Evolutionary conservation across 352 stramenopile genomes (phyloP).

Genomic region (Globisporangium acanthophoron): DNA sequence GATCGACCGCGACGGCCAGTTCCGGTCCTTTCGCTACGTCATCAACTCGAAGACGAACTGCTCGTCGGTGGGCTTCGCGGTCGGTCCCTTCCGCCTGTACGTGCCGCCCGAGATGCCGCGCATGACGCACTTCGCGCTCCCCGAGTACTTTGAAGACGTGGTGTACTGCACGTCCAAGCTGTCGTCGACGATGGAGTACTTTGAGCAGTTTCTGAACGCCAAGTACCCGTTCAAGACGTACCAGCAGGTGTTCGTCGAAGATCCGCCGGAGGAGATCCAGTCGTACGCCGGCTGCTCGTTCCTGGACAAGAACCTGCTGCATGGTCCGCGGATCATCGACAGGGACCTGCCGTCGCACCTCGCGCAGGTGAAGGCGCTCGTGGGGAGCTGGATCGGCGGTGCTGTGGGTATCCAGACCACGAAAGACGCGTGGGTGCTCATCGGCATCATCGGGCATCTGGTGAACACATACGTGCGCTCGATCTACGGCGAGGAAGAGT

Average conservation of each 20-base stretch:
- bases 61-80: constrained; percentile 74
- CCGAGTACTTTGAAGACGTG: constrained; percentile 70
- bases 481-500: constrained; percentile 80
- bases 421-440: constrained; percentile 81
- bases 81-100: constrained; percentile 74
- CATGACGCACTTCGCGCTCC: constrained; percentile 82
- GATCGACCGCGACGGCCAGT: constrained; percentile 51
- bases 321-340: constrained; percentile 78
- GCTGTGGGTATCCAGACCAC: constrained; percentile 80
- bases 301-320: constrained; percentile 73
- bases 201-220: constrained; percentile 60
- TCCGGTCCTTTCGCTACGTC: constrained; percentile 71
- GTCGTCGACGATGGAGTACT: constrained; percentile 72
- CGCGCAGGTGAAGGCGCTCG: constrained; percentile 69
- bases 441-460: constrained; percentile 75
- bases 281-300: constrained; percentile 63
- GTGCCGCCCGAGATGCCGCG: constrained; percentile 67
- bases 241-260: constrained; percentile 84
- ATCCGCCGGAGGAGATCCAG: constrained; percentile 67
- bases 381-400: constrained; percentile 76
- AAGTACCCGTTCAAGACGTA: constrained; percentile 85
- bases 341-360: constrained; percentile 74
- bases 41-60: constrained; percentile 80
- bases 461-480: constrained; percentile 79
- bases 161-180: constrained; percentile 71